These are phyloP conservation scores for Aotearoamyces nothofagi DNA, from an alignment of 2,329 filamentous ascomycete species.

Conservation along the genomic window DNA sequence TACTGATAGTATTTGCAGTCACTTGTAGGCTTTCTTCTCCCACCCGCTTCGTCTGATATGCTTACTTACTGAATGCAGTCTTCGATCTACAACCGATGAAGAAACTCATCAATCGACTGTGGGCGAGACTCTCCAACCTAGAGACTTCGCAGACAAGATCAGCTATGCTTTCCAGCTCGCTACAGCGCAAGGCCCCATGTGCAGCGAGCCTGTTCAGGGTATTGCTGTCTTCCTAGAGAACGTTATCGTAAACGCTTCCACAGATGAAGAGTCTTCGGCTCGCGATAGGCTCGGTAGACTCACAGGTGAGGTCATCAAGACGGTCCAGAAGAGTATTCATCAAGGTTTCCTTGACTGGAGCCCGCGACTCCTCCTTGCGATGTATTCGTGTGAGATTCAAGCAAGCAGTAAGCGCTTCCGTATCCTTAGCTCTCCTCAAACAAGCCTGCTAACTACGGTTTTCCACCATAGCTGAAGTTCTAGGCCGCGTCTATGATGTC, in stretches of 20 bases:
- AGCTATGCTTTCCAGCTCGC: slow-evolving; percentile 88
- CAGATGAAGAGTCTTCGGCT: slow-evolving; percentile 35
- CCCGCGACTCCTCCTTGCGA: slow-evolving; percentile 84
- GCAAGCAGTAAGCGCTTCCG: slow-evolving; percentile 51
- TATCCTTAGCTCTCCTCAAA: slow-evolving; percentile 1
- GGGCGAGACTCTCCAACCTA: slow-evolving; percentile 36
- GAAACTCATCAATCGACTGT: slow-evolving; percentile 19
- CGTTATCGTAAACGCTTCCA: slow-evolving; percentile 42
- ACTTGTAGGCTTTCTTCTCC: slow-evolving; percentile 46
- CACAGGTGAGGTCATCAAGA: slow-evolving; percentile 86
- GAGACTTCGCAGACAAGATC: slow-evolving; percentile 79
- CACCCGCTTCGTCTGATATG: background rate
- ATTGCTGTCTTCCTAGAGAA: slow-evolving; percentile 84
- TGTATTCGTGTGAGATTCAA: slow-evolving; percentile 98
- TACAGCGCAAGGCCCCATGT: slow-evolving; percentile 76
- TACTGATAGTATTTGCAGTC: slow-evolving; percentile 51
- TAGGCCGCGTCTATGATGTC: slow-evolving; percentile 93
- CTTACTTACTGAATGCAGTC: slow-evolving; percentile 7
- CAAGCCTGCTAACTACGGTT: slow-evolving; percentile 9
- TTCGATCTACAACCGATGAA: slow-evolving; percentile 12
- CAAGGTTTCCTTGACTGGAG: slow-evolving; percentile 91
- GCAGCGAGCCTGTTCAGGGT: slow-evolving; percentile 85
- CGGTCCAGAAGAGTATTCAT: slow-evolving; percentile 69
- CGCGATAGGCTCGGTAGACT: slow-evolving; percentile 60
- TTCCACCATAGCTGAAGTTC: slow-evolving; percentile 54